Percentiles rank a stretch among this genome's conserved stretches.
Evolutionary conservation across 257 asterid genomes (phyloP).

Genomic region (Cruciata laevipes): DNA sequence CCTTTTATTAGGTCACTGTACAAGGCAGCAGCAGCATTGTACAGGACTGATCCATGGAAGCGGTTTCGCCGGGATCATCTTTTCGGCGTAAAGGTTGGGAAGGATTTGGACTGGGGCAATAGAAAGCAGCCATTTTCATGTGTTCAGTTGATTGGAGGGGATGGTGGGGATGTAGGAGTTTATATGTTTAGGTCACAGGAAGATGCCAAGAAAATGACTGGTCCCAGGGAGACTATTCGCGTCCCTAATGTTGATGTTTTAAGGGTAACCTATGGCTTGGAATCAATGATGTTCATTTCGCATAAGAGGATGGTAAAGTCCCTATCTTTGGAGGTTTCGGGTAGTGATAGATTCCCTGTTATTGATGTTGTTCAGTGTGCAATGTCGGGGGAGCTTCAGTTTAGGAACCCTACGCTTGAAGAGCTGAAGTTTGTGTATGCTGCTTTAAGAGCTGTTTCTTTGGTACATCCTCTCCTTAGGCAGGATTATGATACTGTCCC

Average conservation of each 20-base stretch:
- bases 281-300: slow-evolving; percentile 32
- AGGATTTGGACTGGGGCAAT: slow-evolving; percentile 42
- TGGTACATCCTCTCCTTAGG: slow-evolving; percentile 48
- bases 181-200: slow-evolving; percentile 41
- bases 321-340: slow-evolving; percentile 38
- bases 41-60: slow-evolving; percentile 57
- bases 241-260: slow-evolving; percentile 40
- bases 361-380: slow-evolving; percentile 41
- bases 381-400: slow-evolving; percentile 31
- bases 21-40: slow-evolving; percentile 48
- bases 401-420: slow-evolving; percentile 42
- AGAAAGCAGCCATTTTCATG: slow-evolving; percentile 45
- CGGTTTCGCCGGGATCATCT: slow-evolving; percentile 45
- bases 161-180: slow-evolving; percentile 52
- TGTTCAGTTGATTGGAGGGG: slow-evolving; percentile 49
- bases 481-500: slow-evolving; percentile 29
- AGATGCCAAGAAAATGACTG: slow-evolving; percentile 42
- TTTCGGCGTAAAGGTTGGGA: slow-evolving; percentile 39
- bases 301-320: slow-evolving; percentile 30
- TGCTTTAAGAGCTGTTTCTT: slow-evolving; percentile 27
- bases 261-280: slow-evolving; percentile 46
- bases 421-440: slow-evolving; percentile 47
- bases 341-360: slow-evolving; percentile 45
- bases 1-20: slow-evolving; percentile 34
- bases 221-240: slow-evolving; percentile 40